phyloP scores from a whole-genome alignment of 129 eudicot species.

The Deinandra increscens region DNA sequence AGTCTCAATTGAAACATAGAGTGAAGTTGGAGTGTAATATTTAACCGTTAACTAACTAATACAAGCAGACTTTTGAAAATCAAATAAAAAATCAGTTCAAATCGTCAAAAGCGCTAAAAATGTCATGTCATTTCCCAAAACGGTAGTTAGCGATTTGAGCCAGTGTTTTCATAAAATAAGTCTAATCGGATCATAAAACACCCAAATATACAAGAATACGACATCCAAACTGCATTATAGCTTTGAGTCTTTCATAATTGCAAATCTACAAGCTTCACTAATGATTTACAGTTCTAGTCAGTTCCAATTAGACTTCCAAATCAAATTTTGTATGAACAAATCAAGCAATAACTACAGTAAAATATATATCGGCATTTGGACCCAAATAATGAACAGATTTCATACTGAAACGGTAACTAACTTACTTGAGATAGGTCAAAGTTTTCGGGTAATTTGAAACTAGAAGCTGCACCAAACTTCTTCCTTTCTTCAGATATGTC shows the following conservation, averaged over 20 bases:
- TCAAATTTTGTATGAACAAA: slow-evolving; percentile 13
- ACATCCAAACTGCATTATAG: not conserved
- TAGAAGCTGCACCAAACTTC: slow-evolving; percentile 71
- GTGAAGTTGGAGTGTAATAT: too few species aligned
- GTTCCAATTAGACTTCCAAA: not conserved
- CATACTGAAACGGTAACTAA: slow-evolving; percentile 26
- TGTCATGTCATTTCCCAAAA: not conserved
- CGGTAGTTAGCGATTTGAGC: not conserved
- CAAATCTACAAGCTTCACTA: slow-evolving; percentile 7
- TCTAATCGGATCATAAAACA: not conserved
- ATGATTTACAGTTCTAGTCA: slow-evolving; percentile 21
- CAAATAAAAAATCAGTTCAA: too few species aligned
- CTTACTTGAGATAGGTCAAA: slow-evolving; percentile 45
- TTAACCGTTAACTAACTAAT: too few species aligned
- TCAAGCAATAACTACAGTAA: slow-evolving; percentile 10
- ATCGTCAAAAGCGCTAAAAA: too few species aligned
- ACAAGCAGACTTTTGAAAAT: too few species aligned
- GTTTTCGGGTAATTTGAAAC: slow-evolving; percentile 56
- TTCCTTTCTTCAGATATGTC: slow-evolving; percentile 51
- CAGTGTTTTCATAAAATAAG: not conserved
- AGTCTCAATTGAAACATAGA: too few species aligned
- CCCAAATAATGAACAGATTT: slow-evolving; percentile 17
- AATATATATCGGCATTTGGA: not conserved
- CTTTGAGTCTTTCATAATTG: slow-evolving; percentile 9
- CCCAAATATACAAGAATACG: not conserved